phyloP scores from a whole-genome alignment of 2,329 filamentous ascomycete genomes.

The Fusarium sororula region DNA sequence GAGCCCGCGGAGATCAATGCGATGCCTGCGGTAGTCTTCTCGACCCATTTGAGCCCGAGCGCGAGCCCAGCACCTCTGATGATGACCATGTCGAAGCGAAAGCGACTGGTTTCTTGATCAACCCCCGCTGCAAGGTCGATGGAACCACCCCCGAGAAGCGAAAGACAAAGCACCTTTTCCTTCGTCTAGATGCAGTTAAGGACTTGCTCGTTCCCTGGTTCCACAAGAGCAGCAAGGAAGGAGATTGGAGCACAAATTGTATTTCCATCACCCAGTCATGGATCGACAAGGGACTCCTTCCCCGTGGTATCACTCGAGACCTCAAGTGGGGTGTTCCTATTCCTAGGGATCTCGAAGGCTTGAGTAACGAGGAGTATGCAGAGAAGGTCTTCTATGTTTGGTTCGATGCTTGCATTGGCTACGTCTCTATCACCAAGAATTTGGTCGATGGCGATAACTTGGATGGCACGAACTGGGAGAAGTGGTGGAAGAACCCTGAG shows the following conservation, averaged over 20 bases:
- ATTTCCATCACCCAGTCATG: constrained; percentile 81
- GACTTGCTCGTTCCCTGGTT: constrained; percentile 82
- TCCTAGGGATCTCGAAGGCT: constrained; percentile 55
- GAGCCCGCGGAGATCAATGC: constrained; percentile 78
- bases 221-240: constrained; percentile 75
- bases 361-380: constrained; percentile 64
- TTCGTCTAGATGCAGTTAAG: constrained; percentile 87
- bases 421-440: constrained; percentile 92
- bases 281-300: constrained; percentile 84
- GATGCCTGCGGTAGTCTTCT: constrained; percentile 78
- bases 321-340: constrained; percentile 84
- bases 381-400: constrained; percentile 87
- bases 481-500: constrained; percentile 93
- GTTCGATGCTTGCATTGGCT: constrained; percentile 94
- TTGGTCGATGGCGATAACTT: constrained; percentile 71
- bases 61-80: constrained; percentile 47
- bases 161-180: constrained; percentile 89
- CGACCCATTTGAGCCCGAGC: constrained; percentile 70
- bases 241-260: constrained; percentile 80
- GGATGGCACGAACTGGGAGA: constrained; percentile 77
- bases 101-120: constrained; percentile 68
- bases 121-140: constrained; percentile 92
- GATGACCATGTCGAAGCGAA: constrained; percentile 48
- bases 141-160: constrained; percentile 80
- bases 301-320: constrained; percentile 90